Evolutionary conservation across 225 moss, liverwort and hornwort genomes (phyloP).

Genomic region (Sphagnum contortum): DNA sequence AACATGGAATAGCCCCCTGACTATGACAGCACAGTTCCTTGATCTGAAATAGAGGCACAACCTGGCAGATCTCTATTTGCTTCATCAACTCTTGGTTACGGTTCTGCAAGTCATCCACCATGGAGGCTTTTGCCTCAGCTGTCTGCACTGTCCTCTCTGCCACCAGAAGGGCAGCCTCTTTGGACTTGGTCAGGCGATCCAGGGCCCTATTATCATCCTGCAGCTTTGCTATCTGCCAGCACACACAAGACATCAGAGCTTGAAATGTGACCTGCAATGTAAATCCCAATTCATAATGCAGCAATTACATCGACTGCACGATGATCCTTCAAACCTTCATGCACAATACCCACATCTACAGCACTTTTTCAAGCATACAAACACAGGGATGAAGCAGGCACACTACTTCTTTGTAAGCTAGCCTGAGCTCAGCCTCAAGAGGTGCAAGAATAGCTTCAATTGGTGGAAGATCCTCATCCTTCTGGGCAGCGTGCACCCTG

Average conservation of each 20-base stretch:
- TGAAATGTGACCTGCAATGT: no score
- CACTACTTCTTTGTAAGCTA: constrained; percentile 9
- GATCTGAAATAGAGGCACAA: neutral
- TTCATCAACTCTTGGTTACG: constrained; percentile 21
- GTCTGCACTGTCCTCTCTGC: constrained; percentile 11
- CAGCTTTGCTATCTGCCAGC: constrained; percentile 14
- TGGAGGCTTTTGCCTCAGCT: constrained; percentile 16
- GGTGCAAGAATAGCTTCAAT: constrained; percentile 16
- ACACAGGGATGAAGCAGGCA: no score
- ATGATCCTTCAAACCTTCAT: no score
- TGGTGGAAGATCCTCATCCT: constrained; percentile 19
- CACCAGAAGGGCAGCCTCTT: constrained; percentile 17
- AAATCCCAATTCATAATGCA: no score
- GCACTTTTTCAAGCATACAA: no score
- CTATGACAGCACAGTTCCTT: no score
- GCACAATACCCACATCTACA: no score
- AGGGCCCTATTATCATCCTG: constrained; percentile 15
- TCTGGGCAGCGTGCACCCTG: constrained; percentile 20
- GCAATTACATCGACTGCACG: no score
- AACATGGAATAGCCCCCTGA: no score
- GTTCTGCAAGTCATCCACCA: constrained; percentile 18
- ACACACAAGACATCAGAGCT: no score
- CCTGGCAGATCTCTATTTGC: constrained; percentile 21
- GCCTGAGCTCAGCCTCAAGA: constrained; percentile 14
- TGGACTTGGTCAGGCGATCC: constrained; percentile 14